Base-by-base conservation (phyloP, 345 rosid genomes). In the Gossypium bickii region DNA sequence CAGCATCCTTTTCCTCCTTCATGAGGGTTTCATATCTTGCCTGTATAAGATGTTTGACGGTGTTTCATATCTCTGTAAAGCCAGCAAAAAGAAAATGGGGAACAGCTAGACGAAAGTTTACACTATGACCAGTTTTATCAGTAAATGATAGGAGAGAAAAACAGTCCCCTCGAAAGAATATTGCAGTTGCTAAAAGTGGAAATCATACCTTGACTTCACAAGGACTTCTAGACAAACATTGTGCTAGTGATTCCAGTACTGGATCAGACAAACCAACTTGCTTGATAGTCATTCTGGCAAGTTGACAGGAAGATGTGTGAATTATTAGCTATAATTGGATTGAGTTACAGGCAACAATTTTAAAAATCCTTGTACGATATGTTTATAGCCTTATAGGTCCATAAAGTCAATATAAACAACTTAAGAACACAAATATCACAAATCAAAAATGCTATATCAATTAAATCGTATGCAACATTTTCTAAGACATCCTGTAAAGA, bases 21-120 rank as follows among this genome's bases (percentile, higher is more conserved):
- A 80, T 73, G 74, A 95, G 93, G 74, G 80, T 80, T 82, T 88
- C 97, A 79, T 86, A 83, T 93, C 98, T 93, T 86, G 92, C 99
- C 99, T 95, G 99, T 90, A 95, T 88, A 93, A 93, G 98, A 93
- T 87, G 97, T 88, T 95, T 82, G 91, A 87, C 66, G 89, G 89
- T 88, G 97, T 90, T 87, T 93, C 97, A 95, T 91, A 89, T 90
- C 92, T 90, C 92, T 90, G 98, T 88, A 85, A 87, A 88, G 88
- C 83, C 87, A 87, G 87, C 91, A 93, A 66, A 87, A 85, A 78
- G 88, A 74, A 86, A 93, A 88, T 83, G 91, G 97, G 97, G 88
- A 86, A 85, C 82, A 67, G 91, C 94, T 89, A 90, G 94, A 90
- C 92, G 90, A 86, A 87, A 83, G 87, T 87, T 86, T 87, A 81